Base-by-base conservation (phyloP, 805 yeast species). In the Zygosaccharomyces siamensis region DNA sequence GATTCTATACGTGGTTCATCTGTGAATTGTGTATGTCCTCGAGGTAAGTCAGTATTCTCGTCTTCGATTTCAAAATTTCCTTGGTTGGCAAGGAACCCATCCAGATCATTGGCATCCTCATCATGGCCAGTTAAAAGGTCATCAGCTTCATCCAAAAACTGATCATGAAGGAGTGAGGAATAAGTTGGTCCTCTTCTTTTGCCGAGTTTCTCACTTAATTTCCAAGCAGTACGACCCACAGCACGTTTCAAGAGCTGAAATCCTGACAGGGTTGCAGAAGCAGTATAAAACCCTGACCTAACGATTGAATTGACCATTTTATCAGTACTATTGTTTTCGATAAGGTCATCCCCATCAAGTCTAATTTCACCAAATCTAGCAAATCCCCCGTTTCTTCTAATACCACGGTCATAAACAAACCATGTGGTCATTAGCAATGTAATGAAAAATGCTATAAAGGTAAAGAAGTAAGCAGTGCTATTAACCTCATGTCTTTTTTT, bases 291-390 rank as follows among this genome's bases (percentile, higher is more conserved):
- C 0, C 86, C 86, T n/a, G 78, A 75, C 53, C 68, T 74, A 3
- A 84, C 84, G 20, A 83, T 72, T 21, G 63, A 59, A 55, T 84
- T 86, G 16, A 83, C 84, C 7, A 77, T 73, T 31, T 70, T 72
- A 56, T 84, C 89, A 6, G 80, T 73, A 5, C 63, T 56, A 55
- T 83, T 84, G 52, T 86, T 80, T 61, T 84, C 90, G 42, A 84
- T 77, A 3, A 51, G 76, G 44, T 79, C 85, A 27, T 83, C 89
- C 31, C 82, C 89, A 43, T 89, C 95, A 40, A 90, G 74, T 54
- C 95, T 74, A 51, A 90, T 90, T 64, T 86, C 95, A 14, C 97
- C 97, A 64, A 88, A 83, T 57, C 86, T 74, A 30, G 79, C 68
- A 63, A 84, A 80, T 0, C 89, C 89, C 21, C 90, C 90, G 62